Percentiles rank a stretch among this genome's conserved stretches.
These are phyloP conservation scores for Fonsecaea monophora DNA, from an alignment of 2,329 filamentous ascomycete species.

Conservation along the genomic window DNA sequence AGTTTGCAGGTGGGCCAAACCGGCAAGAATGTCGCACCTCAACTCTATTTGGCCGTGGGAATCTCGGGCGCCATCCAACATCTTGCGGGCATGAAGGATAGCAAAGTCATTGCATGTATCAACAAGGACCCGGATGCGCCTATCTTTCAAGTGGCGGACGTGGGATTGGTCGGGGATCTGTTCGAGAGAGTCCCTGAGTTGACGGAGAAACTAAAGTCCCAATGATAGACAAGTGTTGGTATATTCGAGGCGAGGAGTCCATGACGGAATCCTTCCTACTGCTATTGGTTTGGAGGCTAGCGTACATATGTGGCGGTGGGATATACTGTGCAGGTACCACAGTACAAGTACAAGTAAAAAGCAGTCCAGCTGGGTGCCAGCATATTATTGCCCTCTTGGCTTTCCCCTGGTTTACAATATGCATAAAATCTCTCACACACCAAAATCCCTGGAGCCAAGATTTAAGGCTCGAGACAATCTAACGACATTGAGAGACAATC, in stretches of 20 bases:
- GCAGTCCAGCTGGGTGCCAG: not conserved
- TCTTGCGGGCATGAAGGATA: slow-evolving; percentile 99
- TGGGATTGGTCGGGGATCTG: slow-evolving; percentile 91
- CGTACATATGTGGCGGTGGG: not conserved
- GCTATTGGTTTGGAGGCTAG: not conserved
- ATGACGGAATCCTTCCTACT: not conserved
- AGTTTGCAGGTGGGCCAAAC: slow-evolving; percentile 98
- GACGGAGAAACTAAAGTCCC: slow-evolving; percentile 84
- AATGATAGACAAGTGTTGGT: not conserved
- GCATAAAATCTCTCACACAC: not conserved
- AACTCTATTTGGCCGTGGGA: slow-evolving; percentile 92
- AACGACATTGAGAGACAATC: not conserved
- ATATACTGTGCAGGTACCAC: not conserved
- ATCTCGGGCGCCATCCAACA: slow-evolving; percentile 98
- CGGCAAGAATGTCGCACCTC: slow-evolving; percentile 95
- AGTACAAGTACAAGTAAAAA: too few relatives aligned
- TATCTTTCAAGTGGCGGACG: slow-evolving; percentile 97
- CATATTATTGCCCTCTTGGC: not conserved
- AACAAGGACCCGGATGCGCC: slow-evolving; percentile 98
- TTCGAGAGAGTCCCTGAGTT: slow-evolving; percentile 96
- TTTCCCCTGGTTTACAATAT: not conserved
- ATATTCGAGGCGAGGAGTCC: not conserved
- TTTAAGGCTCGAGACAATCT: not conserved
- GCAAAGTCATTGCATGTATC: slow-evolving; percentile 98
- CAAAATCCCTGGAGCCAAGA: not conserved